Base-by-base conservation (phyloP, 1,284 basidiomycete genomes). In the Boletus hoseneyae region DNA sequence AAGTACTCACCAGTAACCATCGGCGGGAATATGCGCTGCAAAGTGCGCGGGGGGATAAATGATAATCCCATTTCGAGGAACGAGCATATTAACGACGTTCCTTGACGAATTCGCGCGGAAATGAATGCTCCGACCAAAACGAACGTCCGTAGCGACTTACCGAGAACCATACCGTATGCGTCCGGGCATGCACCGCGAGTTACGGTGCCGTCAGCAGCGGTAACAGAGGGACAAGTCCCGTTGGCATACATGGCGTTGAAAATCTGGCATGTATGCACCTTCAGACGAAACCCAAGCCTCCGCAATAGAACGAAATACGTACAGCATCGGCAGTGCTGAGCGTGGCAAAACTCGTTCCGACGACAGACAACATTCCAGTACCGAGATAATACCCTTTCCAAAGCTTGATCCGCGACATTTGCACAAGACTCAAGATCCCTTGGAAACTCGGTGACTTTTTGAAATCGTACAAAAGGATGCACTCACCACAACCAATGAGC, bases 311-410 rank as follows among this genome's bases (percentile, higher is more conserved):
- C 6, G 6, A 11, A 8, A 19, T n/a, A 40, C 79, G 11, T 57
- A 87, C 84, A 0, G 83, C 75, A 56, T 79, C 78, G 1, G 85
- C 88, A 2, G 88, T 90, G 40, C 82, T 85, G 13, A 93, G 72
- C 0, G 88, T 91, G 7, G 90, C 79, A 62, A 93, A 93, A 60
- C 83, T 87, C 0, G 90, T 93, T 9, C 90, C 90, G n/a, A 93
- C 89, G 2, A 93, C 89, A 5, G 83, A 84, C 47, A 93, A 75
- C 18, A 93, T 67, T 0, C 92, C 91, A 7, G 88, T 90, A 4
- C 88, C 88, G 32, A 90, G 73, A 55, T 83, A 83, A 56, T 85
- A 84, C 5, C 77, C 72, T 19, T 73, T 68, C 54, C 79, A 84
- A 1, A 91, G 70, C 42, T 69, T 76, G 25, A 88, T 62, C 5